These are phyloP conservation scores for Parathielavia appendiculata DNA, from an alignment of 495 filamentous ascomycete species.

Conservation along the genomic window DNA sequence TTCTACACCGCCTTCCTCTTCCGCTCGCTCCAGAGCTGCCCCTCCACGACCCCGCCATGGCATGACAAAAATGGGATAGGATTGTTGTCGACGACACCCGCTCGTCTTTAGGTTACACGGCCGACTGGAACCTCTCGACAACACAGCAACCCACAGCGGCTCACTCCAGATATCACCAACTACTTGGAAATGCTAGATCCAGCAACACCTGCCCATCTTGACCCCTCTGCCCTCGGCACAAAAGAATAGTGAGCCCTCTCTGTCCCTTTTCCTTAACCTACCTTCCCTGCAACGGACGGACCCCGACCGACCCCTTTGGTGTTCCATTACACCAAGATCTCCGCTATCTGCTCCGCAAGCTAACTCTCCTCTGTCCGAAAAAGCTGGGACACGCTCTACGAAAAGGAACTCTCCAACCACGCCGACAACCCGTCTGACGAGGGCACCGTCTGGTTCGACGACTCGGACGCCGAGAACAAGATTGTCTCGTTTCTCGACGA, in stretches of 20 bases:
- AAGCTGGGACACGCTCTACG: slow-evolving; percentile 69
- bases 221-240: slow-evolving; percentile 61
- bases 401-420: slow-evolving; percentile 57
- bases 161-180: neutral
- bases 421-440: slow-evolving; percentile 54
- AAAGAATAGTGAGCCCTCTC: slow-evolving; percentile 57
- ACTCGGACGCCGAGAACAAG: slow-evolving; percentile 60
- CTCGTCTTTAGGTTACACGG: neutral
- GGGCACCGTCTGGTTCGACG: slow-evolving; percentile 73
- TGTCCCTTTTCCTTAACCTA: neutral
- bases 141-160: neutral
- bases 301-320: neutral
- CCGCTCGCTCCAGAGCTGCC: slow-evolving; percentile 10
- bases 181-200: slow-evolving; percentile 3
- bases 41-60: slow-evolving; percentile 25
- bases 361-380: neutral
- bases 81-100: neutral
- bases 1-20: slow-evolving; percentile 23
- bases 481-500: slow-evolving; percentile 52
- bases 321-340: no score
- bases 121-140: neutral
- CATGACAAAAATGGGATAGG: neutral
- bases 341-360: no score
- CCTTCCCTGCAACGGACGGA: neutral
- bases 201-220: slow-evolving; percentile 43